Evolutionary conservation across 2,329 filamentous ascomycete species (phyloP).

Genomic region (Tolypocladium inflatum): DNA sequence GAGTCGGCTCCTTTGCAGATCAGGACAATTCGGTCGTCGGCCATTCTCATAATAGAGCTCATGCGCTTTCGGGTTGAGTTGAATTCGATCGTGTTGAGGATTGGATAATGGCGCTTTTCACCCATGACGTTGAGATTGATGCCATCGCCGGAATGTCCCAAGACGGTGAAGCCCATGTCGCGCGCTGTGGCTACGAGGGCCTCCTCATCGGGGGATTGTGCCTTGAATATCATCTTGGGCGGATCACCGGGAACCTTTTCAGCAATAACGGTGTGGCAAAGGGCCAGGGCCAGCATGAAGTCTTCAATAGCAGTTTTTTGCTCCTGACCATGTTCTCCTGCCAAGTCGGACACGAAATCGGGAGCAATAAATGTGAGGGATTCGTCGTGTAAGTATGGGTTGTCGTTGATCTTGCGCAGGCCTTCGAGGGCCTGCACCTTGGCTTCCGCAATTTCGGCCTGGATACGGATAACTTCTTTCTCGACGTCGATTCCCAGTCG

Average conservation of each 20-base stretch:
- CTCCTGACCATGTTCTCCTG: slow-evolving; percentile 63
- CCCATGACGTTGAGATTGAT: slow-evolving; percentile 83
- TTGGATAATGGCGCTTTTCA: slow-evolving; percentile 71
- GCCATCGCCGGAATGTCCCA: slow-evolving; percentile 70
- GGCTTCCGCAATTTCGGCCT: slow-evolving; percentile 69
- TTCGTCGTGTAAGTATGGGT: slow-evolving; percentile 84
- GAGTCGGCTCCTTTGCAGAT: slow-evolving; percentile 98
- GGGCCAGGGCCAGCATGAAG: slow-evolving; percentile 88
- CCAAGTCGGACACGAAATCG: slow-evolving; percentile 76
- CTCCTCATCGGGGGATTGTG: slow-evolving; percentile 93
- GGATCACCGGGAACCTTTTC: slow-evolving; percentile 81
- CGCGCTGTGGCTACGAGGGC: slow-evolving; percentile 88
- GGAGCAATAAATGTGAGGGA: slow-evolving; percentile 87
- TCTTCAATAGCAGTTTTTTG: slow-evolving; percentile 72
- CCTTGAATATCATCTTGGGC: slow-evolving; percentile 88
- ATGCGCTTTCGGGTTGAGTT: slow-evolving; percentile 95
- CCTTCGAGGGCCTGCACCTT: slow-evolving; percentile 62
- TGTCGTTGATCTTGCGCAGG: slow-evolving; percentile 71
- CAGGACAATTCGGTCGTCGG: slow-evolving; percentile 76
- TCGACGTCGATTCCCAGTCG: slow-evolving; percentile 81
- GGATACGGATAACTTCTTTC: slow-evolving; percentile 63
- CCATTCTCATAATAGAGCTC: slow-evolving; percentile 95
- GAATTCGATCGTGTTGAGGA: slow-evolving; percentile 94
- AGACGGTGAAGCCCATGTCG: slow-evolving; percentile 88
- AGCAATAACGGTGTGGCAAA: slow-evolving; percentile 96